Base-by-base conservation (phyloP, 1,284 basidiomycete genomes). In the Taiwanofungus camphoratus region DNA sequence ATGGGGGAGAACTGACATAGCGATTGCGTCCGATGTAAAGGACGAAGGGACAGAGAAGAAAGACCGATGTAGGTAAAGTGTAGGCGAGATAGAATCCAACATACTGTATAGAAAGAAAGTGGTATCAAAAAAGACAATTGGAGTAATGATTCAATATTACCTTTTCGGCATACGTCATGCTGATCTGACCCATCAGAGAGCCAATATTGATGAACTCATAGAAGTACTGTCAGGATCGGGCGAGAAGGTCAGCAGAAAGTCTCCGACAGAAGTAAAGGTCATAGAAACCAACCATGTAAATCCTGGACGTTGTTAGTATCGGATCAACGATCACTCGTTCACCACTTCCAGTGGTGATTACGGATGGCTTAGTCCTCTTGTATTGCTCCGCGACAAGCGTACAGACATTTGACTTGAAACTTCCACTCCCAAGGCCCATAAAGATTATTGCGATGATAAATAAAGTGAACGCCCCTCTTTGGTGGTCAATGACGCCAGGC, bases 241-340 rank as follows among this genome's bases (percentile, higher is more conserved):
- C n/a, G n/a, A n/a, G n/a, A n/a, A n/a, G n/a, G n/a, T n/a, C n/a
- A n/a, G n/a, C n/a, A n/a, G n/a, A n/a, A n/a, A n/a, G n/a, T n/a
- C n/a, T n/a, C n/a, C n/a, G n/a, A n/a, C n/a, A n/a, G n/a, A n/a
- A n/a, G n/a, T n/a, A n/a, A n/a, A n/a, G n/a, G n/a, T n/a, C n/a
- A n/a, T n/a, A n/a, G n/a, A n/a, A n/a, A n/a, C n/a, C n/a, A n/a
- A n/a, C n/a, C n/a, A n/a, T 82, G 61, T 84, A 88, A 30, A 87
- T 77, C 41, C 81, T 71, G 9, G 79, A 68, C 4, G 79, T 71
- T 1, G 91, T 93, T 55, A 85, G 54, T 0, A 69, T 60, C 0
- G 91, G 91, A 59, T 93, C 89, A 29, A 92, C 78, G 48, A 93
- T 82, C 43, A 93, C 87, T 29, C 80, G 70, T 61, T 90, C 84